Percentiles rank a stretch among this genome's conserved stretches.
phyloP scores from a whole-genome alignment of 2,329 filamentous ascomycete species.

The Monosporascus sp. region DNA sequence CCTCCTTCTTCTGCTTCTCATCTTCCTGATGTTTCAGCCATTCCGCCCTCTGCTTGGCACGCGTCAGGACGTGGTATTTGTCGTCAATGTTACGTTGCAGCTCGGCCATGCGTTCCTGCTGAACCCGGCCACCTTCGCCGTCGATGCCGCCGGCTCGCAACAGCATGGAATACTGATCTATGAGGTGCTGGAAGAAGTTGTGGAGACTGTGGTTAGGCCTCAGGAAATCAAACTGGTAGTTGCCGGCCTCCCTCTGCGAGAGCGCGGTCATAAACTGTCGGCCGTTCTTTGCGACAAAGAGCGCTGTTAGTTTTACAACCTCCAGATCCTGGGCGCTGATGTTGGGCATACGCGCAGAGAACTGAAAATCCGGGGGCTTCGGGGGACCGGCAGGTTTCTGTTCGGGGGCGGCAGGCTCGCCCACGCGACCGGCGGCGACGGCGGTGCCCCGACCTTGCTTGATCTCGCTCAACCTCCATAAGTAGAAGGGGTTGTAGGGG shows the following conservation, averaged over 20 bases:
- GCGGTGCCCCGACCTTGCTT: conserved; percentile 75
- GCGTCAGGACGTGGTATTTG: conserved; percentile 72
- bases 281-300: conserved; percentile 90
- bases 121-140: conserved; percentile 60
- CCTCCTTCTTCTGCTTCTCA: conserved; percentile 84
- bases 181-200: conserved; percentile 86
- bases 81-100: conserved; percentile 71
- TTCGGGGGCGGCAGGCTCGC: conserved; percentile 50
- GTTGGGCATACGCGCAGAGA: conserved; percentile 94
- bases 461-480: conserved; percentile 86
- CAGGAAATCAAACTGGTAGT: conserved; percentile 94
- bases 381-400: conserved; percentile 76
- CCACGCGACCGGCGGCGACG: conserved; percentile 68
- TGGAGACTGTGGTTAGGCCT: conserved; percentile 93
- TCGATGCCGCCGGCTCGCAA: conserved; percentile 63
- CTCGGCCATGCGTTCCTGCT: conserved; percentile 66
- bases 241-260: conserved; percentile 81
- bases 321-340: conserved; percentile 92
- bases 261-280: conserved; percentile 86
- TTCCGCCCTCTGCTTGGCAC: conserved; percentile 80
- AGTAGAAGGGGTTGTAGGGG: conserved; percentile 81
- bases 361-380: conserved; percentile 81
- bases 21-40: conserved; percentile 80
- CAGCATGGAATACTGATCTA: conserved; percentile 88
- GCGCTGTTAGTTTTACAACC: conserved; percentile 68